These are phyloP conservation scores for Diaporthe citri DNA, from an alignment of 2,329 filamentous ascomycete species.

Conservation along the genomic window DNA sequence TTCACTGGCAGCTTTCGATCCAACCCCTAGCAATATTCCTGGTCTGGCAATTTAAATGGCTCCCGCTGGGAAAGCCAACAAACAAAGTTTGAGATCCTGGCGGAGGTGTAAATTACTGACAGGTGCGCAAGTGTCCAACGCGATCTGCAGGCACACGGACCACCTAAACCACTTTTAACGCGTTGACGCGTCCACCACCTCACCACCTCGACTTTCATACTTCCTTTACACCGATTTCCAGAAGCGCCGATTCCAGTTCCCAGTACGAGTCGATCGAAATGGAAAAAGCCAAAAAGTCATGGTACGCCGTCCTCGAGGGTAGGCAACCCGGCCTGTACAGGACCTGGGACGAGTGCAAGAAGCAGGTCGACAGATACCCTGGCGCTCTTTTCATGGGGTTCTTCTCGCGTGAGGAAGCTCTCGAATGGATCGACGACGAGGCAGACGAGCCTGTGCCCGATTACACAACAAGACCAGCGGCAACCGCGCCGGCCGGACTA, in stretches of 20 bases:
- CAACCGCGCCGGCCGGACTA: not conserved
- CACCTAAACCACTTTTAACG: not conserved
- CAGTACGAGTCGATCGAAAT: not conserved
- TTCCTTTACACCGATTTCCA: not conserved
- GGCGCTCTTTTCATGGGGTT: not conserved
- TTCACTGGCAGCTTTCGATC: too few relatives aligned
- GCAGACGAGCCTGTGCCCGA: not conserved
- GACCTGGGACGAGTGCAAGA: not conserved
- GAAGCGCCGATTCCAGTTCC: not conserved
- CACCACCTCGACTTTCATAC: not conserved
- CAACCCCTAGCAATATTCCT: too few relatives aligned
- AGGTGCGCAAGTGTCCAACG: not conserved
- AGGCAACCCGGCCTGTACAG: not conserved
- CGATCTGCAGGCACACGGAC: not conserved
- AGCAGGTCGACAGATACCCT: not conserved
- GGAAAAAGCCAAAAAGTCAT: not conserved
- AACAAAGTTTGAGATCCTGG: too few relatives aligned
- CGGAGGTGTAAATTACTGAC: too few relatives aligned
- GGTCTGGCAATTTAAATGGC: too few relatives aligned
- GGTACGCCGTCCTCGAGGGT: not conserved
- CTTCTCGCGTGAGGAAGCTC: not conserved
- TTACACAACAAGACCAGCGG: not conserved
- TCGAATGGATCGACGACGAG: not conserved
- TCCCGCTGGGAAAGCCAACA: too few relatives aligned
- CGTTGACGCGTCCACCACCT: slow-evolving; percentile 1